Conservation (phyloP, 2,329 filamentous ascomycete species). For the Exophiala phaeomuriformis region DNA sequence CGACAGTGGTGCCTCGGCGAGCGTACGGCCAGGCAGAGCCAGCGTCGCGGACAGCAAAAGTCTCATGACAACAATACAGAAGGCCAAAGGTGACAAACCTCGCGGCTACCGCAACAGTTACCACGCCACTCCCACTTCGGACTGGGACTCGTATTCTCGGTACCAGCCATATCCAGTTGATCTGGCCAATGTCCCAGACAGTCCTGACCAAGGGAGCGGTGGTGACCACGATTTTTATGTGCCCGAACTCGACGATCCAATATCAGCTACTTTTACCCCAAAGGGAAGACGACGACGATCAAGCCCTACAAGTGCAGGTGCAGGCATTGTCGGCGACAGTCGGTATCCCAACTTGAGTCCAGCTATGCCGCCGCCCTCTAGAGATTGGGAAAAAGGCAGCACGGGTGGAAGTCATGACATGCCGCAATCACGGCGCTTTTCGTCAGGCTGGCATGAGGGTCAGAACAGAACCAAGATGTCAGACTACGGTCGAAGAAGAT, state of each 20-base stretch:
- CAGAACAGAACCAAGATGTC: too few species aligned
- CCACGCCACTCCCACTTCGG: not conserved
- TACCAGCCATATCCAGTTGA: not conserved
- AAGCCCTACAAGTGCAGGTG: not conserved
- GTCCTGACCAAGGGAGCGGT: not conserved
- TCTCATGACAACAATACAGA: too few species aligned
- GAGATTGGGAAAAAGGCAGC: slow-evolving; percentile 6
- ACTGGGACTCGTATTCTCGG: not conserved
- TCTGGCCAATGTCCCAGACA: not conserved
- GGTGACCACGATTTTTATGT: not conserved
- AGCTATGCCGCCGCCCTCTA: slow-evolving; percentile 6
- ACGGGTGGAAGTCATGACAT: not conserved
- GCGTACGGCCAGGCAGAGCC: not conserved
- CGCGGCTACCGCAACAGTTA: not conserved
- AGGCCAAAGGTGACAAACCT: too few species aligned
- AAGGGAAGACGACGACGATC: too few species aligned
- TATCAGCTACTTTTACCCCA: not conserved
- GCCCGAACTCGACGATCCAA: not conserved
- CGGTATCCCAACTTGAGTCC: slow-evolving; percentile 18
- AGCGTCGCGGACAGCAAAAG: slow-evolving; percentile 3
- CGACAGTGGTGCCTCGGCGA: not conserved
- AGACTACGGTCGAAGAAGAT: too few species aligned
- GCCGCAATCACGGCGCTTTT: not conserved
- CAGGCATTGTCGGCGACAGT: slow-evolving; percentile 14
- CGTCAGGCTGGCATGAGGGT: not conserved